Conservation (phyloP, 129 eudicot genomes). For the Helichrysum umbraculigerum region DNA sequence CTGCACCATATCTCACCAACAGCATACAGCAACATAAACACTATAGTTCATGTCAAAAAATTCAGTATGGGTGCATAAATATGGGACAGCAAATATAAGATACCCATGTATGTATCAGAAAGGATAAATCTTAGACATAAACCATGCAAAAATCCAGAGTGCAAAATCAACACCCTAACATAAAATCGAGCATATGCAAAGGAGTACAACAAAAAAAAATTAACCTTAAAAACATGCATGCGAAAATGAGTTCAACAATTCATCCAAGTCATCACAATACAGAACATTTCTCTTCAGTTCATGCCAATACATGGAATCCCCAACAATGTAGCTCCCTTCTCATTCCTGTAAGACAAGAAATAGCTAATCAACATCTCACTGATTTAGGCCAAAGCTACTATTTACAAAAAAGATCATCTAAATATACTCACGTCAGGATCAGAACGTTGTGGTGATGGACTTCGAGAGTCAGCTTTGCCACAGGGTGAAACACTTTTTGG, state of each 20-base stretch:
- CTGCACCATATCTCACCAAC: slow-evolving; percentile 55
- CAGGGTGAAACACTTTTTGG: slow-evolving; percentile 83
- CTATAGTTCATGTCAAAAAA: slow-evolving; percentile 46
- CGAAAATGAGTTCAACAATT: slow-evolving; percentile 23
- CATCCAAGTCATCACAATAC: slow-evolving; percentile 40
- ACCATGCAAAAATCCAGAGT: slow-evolving; percentile 23
- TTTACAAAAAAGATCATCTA: not conserved
- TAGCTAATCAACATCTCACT: not conserved
- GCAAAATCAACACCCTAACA: slow-evolving; percentile 21
- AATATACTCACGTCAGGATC: slow-evolving; percentile 73
- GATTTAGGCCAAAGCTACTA: not conserved
- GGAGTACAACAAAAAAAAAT: slow-evolving; percentile 42
- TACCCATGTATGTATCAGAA: not conserved
- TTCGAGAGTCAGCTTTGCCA: slow-evolving; percentile 60
- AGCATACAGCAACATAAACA: slow-evolving; percentile 49
- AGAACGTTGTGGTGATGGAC: slow-evolving; percentile 79
- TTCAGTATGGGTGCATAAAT: slow-evolving; percentile 37
- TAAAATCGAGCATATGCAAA: slow-evolving; percentile 15
- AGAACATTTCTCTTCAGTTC: slow-evolving; percentile 26
- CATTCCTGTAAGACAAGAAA: slow-evolving; percentile 47
- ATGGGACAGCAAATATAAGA: not conserved
- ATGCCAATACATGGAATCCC: slow-evolving; percentile 13
- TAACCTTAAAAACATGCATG: slow-evolving; percentile 45
- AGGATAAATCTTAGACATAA: slow-evolving; percentile 18
- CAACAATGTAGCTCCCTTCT: slow-evolving; percentile 12